Percentiles rank a stretch among this genome's conserved stretches.
Evolutionary conservation across 2,329 filamentous ascomycete genomes (phyloP).

Genomic region (Acrocalymma vagum): DNA sequence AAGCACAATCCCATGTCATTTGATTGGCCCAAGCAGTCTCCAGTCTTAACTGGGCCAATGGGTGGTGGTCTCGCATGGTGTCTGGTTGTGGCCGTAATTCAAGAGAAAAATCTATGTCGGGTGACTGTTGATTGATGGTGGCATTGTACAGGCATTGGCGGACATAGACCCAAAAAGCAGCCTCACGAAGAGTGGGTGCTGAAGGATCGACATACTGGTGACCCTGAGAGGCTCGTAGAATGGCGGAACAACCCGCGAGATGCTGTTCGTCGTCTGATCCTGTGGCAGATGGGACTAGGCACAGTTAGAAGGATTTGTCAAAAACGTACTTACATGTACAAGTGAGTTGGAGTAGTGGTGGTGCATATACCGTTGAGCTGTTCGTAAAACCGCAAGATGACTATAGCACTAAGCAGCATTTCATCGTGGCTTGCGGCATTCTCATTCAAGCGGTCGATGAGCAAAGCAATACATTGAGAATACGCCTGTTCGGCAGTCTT

Average conservation of each 20-base stretch:
- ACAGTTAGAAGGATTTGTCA: slow-evolving; percentile 7
- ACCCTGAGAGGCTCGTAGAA: slow-evolving; percentile 37
- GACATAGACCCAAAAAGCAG: slow-evolving; percentile 44
- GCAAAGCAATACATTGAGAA: slow-evolving; percentile 36
- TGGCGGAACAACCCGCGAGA: slow-evolving; percentile 39
- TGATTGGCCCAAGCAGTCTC: slow-evolving; percentile 44
- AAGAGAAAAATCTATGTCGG: slow-evolving; percentile 37
- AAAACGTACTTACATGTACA: background rate
- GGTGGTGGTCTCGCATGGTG: slow-evolving; percentile 32
- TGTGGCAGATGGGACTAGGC: slow-evolving; percentile 30
- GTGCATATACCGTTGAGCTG: slow-evolving; percentile 35
- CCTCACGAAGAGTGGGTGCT: slow-evolving; percentile 40
- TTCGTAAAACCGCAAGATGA: slow-evolving; percentile 42
- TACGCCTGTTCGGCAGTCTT: slow-evolving; percentile 31
- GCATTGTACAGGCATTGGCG: slow-evolving; percentile 43
- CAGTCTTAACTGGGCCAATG: slow-evolving; percentile 30
- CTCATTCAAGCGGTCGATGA: slow-evolving; percentile 38
- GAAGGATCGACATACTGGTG: slow-evolving; percentile 39
- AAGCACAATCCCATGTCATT: slow-evolving; percentile 42
- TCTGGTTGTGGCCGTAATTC: slow-evolving; percentile 30
- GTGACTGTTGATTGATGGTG: slow-evolving; percentile 41
- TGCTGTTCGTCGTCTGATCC: slow-evolving; percentile 39
- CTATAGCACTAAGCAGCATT: slow-evolving; percentile 39
- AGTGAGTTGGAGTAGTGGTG: no score
- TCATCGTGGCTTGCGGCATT: slow-evolving; percentile 36